Evolutionary conservation across 345 rosid genomes (phyloP).

Genomic region (Acer negundo): DNA sequence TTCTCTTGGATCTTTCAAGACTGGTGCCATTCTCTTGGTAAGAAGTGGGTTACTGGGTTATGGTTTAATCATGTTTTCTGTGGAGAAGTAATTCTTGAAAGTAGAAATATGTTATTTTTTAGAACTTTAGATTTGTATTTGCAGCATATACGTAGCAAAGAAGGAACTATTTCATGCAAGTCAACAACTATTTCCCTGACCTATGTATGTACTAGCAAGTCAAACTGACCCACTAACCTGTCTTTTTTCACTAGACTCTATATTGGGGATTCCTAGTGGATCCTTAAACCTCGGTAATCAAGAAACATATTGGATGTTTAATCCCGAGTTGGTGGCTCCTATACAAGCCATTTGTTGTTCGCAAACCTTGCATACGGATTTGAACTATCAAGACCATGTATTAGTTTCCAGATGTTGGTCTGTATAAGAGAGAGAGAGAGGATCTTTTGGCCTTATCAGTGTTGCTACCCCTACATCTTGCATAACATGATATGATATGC

Average conservation of each 20-base stretch:
- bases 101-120: not conserved
- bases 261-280: not conserved
- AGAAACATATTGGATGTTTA: not conserved
- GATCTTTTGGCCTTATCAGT: not conserved
- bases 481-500: not conserved
- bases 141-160: not conserved
- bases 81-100: not conserved
- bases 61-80: not conserved
- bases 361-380: not conserved
- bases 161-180: slow-evolving; percentile 1
- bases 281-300: not conserved
- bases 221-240: too few species aligned
- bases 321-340: not conserved
- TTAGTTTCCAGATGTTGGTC: not conserved
- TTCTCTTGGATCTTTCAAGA: slow-evolving; percentile 95
- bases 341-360: not conserved
- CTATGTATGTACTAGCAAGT: too few species aligned
- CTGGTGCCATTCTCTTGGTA: slow-evolving; percentile 97
- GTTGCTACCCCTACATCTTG: not conserved
- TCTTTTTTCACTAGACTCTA: not conserved
- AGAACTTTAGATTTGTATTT: not conserved
- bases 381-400: not conserved
- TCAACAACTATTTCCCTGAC: too few species aligned
- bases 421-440: not conserved
- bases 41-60: slow-evolving; percentile 28